These are phyloP conservation scores for Crithidia expoeki DNA, from an alignment of 208 protist species.

Conservation along the genomic window DNA sequence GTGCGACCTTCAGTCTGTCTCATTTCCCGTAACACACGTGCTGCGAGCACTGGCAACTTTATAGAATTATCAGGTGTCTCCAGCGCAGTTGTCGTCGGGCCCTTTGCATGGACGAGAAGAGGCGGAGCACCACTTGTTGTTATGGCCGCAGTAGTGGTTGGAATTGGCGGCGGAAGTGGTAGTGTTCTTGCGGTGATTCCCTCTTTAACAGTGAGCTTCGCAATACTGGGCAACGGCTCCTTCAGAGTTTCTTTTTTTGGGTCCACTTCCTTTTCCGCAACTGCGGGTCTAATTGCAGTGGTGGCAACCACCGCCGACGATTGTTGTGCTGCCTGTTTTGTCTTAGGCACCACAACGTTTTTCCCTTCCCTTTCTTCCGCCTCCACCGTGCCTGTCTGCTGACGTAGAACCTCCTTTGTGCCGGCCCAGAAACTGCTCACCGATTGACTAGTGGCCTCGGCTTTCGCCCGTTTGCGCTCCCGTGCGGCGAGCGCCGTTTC, in stretches of 20 bases:
- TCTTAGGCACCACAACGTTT: no score
- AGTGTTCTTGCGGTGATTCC: no score
- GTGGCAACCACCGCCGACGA: no score
- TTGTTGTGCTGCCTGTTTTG: no score
- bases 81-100: neutral
- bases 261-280: no score
- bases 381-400: neutral
- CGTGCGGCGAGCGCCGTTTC: constrained; percentile 12
- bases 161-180: no score
- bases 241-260: no score
- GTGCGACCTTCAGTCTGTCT: constrained; percentile 23
- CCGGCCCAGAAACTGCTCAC: constrained; percentile 14
- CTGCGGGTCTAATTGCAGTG: no score
- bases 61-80: neutral
- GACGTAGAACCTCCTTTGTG: constrained; percentile 15
- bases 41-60: constrained; percentile 25
- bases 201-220: no score
- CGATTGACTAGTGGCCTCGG: constrained; percentile 19
- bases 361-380: neutral
- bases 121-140: neutral
- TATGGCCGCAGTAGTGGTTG: no score
- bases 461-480: constrained; percentile 18
- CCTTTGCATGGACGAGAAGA: neutral
- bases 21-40: constrained; percentile 25
- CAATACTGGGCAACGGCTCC: no score